Evolutionary conservation across 192 early-diverging fungal genomes (phyloP), one percentile per base, ranked within the genome.

Genomic region (Thoreauomyces humboldtii): DNA sequence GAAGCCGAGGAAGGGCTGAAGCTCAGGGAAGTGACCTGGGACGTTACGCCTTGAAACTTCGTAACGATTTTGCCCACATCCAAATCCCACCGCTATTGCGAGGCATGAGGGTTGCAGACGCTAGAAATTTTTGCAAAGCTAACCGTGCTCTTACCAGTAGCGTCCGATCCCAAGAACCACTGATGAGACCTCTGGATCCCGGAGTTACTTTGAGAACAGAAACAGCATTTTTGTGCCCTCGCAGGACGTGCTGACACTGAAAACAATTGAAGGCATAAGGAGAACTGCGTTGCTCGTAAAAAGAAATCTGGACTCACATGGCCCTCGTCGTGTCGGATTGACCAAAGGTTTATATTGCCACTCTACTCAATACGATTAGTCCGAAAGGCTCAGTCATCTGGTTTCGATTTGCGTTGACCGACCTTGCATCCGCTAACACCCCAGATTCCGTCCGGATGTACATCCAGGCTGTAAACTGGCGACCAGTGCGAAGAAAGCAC

Each of bases 161-260:
- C 14, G 79, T 78, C 44, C 91, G 86, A 65, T 99, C 97, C 97
- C 97, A 99, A 25, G 95, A 93, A 4, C 96, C 97, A 69, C 91
- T 96, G 47, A 96, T 81, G 46, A 92, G 72, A 0, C 84, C 82
- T 53, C 78, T 79, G 67, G 98, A 92, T 36, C 89, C 92, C 1
- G 91, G 90, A 9, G 88, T 82, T 25, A 94, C 86, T 43, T 79
- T 81, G 21, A 98, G 65, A 0, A 88, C 84, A 0, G 95, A 95
- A 2, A 98, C 95, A 2, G 92, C 87, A 19, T 78, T 84, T 12
- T 75, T 87, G 60, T 99, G 97, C 48, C 87, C 80, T 29, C 82
- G 71, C 32, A 99, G 80, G 0, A 92, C 81, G 65, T 92, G 83
- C 42, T 94, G 88, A 37, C 91, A 89, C 74, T 83, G 61, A 14